phyloP scores from a whole-genome alignment of 2,329 filamentous ascomycete genomes.

The Paecilomyces sp. region DNA sequence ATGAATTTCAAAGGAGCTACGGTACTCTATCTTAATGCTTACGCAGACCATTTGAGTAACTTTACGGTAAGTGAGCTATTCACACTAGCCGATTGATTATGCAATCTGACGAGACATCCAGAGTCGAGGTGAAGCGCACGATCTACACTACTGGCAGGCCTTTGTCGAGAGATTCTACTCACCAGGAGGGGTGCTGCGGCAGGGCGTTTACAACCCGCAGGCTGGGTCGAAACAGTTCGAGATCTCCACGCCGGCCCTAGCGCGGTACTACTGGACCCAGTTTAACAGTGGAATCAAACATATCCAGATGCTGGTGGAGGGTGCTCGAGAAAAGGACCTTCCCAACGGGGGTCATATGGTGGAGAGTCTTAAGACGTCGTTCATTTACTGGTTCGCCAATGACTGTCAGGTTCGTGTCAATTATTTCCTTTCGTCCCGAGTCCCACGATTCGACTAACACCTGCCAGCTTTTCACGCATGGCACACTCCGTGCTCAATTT shows the following conservation, averaged over 20 bases:
- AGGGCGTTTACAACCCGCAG: conserved; percentile 53
- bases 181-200: conserved; percentile 65
- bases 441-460: neutral
- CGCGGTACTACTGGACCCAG: conserved; percentile 84
- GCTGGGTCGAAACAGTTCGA: conserved; percentile 74
- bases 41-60: conserved; percentile 49
- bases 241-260: conserved; percentile 70
- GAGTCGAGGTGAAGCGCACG: conserved; percentile 56
- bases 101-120: conserved; percentile 20
- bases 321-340: conserved; percentile 50
- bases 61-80: conserved; percentile 47
- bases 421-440: neutral
- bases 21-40: conserved; percentile 48
- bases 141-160: conserved; percentile 67
- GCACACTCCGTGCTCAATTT: conserved; percentile 71
- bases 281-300: conserved; percentile 80
- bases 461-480: conserved; percentile 66
- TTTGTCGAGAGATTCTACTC: conserved; percentile 83
- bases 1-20: conserved; percentile 35
- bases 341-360: conserved; percentile 64
- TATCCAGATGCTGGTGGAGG: conserved; percentile 79
- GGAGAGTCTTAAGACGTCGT: conserved; percentile 66
- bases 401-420: conserved; percentile 64
- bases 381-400: conserved; percentile 84
- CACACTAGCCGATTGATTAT: neutral